Evolutionary conservation across 2,329 filamentous ascomycete species (phyloP).

Genomic region (Sclerotinia nivalis): DNA sequence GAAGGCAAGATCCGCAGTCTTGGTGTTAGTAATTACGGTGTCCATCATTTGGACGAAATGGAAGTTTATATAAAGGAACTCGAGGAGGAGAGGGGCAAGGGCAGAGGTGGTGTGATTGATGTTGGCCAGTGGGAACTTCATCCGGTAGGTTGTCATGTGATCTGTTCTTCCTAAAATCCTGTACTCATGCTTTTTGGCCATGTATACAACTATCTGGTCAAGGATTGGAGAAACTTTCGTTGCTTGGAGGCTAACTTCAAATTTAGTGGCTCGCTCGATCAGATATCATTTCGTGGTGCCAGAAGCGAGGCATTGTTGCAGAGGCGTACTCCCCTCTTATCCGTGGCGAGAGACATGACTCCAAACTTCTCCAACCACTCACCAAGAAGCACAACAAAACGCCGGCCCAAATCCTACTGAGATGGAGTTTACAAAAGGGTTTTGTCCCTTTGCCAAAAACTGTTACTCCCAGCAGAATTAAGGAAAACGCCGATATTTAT

Average conservation of each 20-base stretch:
- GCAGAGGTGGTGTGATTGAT: slow-evolving; percentile 70
- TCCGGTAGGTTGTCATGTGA: slow-evolving; percentile 47
- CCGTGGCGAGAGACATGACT: slow-evolving; percentile 68
- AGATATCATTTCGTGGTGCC: slow-evolving; percentile 79
- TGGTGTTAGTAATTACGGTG: slow-evolving; percentile 65
- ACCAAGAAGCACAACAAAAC: slow-evolving; percentile 72
- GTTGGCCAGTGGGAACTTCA: slow-evolving; percentile 90
- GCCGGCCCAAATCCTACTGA: slow-evolving; percentile 74
- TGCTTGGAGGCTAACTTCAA: not conserved
- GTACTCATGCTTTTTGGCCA: too few species aligned
- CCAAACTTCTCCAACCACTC: slow-evolving; percentile 63
- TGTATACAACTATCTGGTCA: not conserved
- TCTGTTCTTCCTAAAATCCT: not conserved
- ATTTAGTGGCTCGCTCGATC: slow-evolving; percentile 68
- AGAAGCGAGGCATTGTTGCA: slow-evolving; percentile 60
- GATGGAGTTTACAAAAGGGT: slow-evolving; percentile 81
- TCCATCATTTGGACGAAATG: slow-evolving; percentile 62
- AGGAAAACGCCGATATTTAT: slow-evolving; percentile 59
- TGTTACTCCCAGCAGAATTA: slow-evolving; percentile 65
- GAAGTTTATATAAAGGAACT: slow-evolving; percentile 60
- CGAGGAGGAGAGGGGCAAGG: slow-evolving; percentile 59
- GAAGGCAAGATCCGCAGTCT: slow-evolving; percentile 62
- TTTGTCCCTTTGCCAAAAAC: slow-evolving; percentile 74
- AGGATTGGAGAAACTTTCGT: not conserved
- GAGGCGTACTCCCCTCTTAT: slow-evolving; percentile 65